A percentile compares a stretch with the other conserved stretches of the same genome.
Evolutionary conservation across 345 rosid species (phyloP).

Genomic region (Eutrema yunnanense): DNA sequence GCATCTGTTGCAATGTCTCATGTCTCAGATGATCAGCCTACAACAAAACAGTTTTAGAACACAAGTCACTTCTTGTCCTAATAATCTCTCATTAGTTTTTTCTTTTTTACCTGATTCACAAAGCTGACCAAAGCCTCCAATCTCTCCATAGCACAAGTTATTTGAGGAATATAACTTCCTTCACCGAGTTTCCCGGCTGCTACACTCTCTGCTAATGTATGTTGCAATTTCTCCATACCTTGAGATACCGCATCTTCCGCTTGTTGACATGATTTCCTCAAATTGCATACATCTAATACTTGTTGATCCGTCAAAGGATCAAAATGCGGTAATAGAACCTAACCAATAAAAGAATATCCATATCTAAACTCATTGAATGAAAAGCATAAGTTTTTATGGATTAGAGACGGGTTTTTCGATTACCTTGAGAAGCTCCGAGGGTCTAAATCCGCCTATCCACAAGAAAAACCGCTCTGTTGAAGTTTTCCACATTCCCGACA

Average conservation of each 20-base stretch:
- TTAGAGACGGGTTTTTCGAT: neutral
- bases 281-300: slow-evolving; percentile 36
- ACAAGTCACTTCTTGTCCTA: neutral
- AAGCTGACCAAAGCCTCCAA: slow-evolving; percentile 72
- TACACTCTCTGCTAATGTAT: slow-evolving; percentile 57
- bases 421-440: slow-evolving; percentile 95
- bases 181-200: slow-evolving; percentile 59
- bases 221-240: slow-evolving; percentile 91
- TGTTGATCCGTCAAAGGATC: slow-evolving; percentile 67
- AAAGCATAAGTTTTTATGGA: neutral
- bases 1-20: slow-evolving; percentile 80
- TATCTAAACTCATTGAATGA: neutral
- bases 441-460: slow-evolving; percentile 96
- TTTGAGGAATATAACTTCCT: slow-evolving; percentile 46
- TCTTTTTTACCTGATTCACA: slow-evolving; percentile 57
- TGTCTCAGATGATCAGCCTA: slow-evolving; percentile 95
- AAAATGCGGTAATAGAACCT: slow-evolving; percentile 76
- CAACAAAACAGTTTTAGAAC: neutral
- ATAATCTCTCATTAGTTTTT: neutral
- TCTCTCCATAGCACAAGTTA: slow-evolving; percentile 65
- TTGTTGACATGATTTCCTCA: slow-evolving; percentile 76
- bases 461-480: slow-evolving; percentile 84
- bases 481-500: slow-evolving; percentile 88
- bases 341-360: neutral
- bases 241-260: slow-evolving; percentile 93